Conservation (phyloP, 345 rosid species). For the Dipteronia sinensis region DNA sequence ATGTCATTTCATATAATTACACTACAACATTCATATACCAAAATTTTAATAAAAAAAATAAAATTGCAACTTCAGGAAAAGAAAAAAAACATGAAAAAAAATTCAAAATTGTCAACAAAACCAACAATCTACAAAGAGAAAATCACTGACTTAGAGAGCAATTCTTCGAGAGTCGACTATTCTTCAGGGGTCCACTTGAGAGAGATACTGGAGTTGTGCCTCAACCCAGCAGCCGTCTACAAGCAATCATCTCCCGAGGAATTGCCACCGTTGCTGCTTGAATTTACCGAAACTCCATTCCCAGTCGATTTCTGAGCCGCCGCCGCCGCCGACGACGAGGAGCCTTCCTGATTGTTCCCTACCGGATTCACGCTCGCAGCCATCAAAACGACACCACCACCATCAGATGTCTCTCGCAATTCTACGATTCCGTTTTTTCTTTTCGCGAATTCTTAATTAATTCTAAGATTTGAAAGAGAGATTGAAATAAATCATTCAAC, state of each 20-base stretch:
- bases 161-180: slow-evolving; percentile 69
- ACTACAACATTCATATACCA: neutral
- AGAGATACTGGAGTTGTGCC: slow-evolving; percentile 71
- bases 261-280: slow-evolving; percentile 42
- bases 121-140: neutral
- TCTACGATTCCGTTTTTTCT: neutral
- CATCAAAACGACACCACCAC: slow-evolving; percentile 29
- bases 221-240: slow-evolving; percentile 46
- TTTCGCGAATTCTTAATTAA: neutral
- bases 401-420: neutral
- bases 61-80: neutral
- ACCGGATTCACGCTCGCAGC: slow-evolving; percentile 74
- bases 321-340: slow-evolving; percentile 27
- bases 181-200: slow-evolving; percentile 70
- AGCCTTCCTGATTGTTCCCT: slow-evolving; percentile 50
- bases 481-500: too few relatives aligned
- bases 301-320: slow-evolving; percentile 40
- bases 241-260: slow-evolving; percentile 16
- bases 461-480: too few relatives aligned
- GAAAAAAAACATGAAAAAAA: neutral
- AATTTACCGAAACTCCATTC: slow-evolving; percentile 51
- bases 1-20: too few relatives aligned
- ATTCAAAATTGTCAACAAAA: neutral
- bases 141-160: slow-evolving; percentile 53
- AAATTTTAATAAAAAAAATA: too few relatives aligned